Evolutionary conservation across 176 grass and related monocot species (phyloP).

Genomic region (Carex cristatella): DNA sequence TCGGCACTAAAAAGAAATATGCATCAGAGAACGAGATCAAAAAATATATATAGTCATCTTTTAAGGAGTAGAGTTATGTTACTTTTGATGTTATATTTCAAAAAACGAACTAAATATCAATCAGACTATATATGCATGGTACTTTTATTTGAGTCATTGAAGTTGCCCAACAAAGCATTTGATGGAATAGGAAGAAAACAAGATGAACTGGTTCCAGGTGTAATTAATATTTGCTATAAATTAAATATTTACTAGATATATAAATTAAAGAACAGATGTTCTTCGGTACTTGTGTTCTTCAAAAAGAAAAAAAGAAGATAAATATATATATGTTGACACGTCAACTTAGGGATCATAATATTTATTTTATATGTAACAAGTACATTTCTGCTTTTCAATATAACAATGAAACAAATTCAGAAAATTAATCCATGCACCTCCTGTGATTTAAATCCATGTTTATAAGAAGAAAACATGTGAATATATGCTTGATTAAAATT

Average conservation of each 20-base stretch:
- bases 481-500: neutral
- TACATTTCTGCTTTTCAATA: neutral
- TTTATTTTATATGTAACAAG: neutral
- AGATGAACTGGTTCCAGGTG: neutral
- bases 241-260: neutral
- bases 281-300: constrained; percentile 18
- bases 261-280: neutral
- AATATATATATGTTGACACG: neutral
- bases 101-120: neutral
- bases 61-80: neutral
- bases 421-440: neutral
- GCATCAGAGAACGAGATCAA: neutral
- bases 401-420: neutral
- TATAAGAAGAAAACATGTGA: neutral
- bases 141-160: neutral
- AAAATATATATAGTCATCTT: neutral
- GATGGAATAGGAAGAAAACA: neutral
- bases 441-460: neutral
- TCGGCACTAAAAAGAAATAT: neutral
- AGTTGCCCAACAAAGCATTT: neutral
- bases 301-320: neutral
- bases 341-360: constrained; percentile 3
- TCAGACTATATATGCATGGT: neutral
- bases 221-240: neutral
- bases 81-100: neutral